Conservation (phyloP, 192 early-diverging fungal species). For the Cetraspora pellucida region DNA sequence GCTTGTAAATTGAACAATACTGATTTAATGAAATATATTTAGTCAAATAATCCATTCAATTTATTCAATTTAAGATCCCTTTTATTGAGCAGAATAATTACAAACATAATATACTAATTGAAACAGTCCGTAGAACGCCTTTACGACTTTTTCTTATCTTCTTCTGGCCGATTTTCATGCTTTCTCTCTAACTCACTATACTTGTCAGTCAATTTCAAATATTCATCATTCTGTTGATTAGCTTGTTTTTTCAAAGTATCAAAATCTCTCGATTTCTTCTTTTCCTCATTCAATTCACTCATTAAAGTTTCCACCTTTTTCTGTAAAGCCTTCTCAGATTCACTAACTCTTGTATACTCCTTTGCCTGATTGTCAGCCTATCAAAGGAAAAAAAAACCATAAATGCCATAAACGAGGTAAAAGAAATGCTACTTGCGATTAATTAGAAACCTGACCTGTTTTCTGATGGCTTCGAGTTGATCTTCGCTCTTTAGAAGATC, state of each 20-base stretch:
- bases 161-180: conserved; percentile 34
- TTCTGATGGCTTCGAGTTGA: conserved; percentile 47
- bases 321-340: conserved; percentile 41
- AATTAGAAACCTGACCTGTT: conserved; percentile 35
- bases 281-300: conserved; percentile 32
- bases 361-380: conserved; percentile 45
- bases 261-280: conserved; percentile 36
- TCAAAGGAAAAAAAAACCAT: background rate
- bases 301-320: conserved; percentile 41
- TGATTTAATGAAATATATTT: no score
- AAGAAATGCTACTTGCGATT: no score
- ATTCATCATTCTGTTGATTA: conserved; percentile 46
- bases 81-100: no score
- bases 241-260: conserved; percentile 53
- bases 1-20: no score
- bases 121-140: background rate
- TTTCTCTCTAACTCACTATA: conserved; percentile 42
- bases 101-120: no score
- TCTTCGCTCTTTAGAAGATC: conserved; percentile 57
- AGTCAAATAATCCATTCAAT: no score
- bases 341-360: conserved; percentile 40
- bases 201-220: conserved; percentile 43
- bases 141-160: conserved; percentile 36
- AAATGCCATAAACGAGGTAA: background rate
- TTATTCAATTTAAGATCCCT: no score